Evolutionary conservation across 495 filamentous ascomycete genomes (phyloP), one percentile per base, ranked within the genome.

Genomic region (Talaromyces wortmannii): DNA sequence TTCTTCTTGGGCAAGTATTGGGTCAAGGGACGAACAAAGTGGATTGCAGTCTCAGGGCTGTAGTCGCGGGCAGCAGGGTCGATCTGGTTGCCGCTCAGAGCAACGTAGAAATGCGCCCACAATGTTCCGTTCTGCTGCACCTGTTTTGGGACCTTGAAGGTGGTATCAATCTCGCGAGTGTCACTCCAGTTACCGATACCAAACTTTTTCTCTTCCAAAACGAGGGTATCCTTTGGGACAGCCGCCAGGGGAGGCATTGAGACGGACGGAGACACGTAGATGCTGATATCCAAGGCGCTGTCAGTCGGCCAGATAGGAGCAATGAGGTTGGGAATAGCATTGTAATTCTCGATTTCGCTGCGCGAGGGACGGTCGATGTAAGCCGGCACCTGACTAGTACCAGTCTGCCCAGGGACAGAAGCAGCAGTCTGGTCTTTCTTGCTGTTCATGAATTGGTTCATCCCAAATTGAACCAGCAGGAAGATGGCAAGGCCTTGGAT

Each of bases 1-100:
- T 95, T 96, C 78, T 96, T 97, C 79, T 94, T 96, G 18, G 86
- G 80, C 30, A 95, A 78, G 64, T 96, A 90, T 66, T 94, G 86
- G 11, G 90, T 97, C 63, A 98, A 69, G 3, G 92, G 88, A 44
- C 89, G 86, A 49, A 84, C 73, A 64, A 95, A 95, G 66, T 95
- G 87, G 57, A 88, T 87, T 5, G 94, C 91, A 47, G 81, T 84
- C 3, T 75, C 76, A 0, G 81, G 70, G 63, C 94, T 89, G 67
- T 88, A 98, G 48, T 75, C 77, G 15, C 78, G 75, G 23, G 81
- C 78, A 5, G 77, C 73, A 2, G 94, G 94, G 61, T 97, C 95
- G 18, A 96, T 67, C 18, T 79, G 71, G 47, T 79, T 75, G 12
- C 91, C 92, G 6, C 85, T 76, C 45, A 92, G 78, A 8, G 81